phyloP scores from a whole-genome alignment of 768 basidiomycete species.

The Kwoniella sp. region DNA sequence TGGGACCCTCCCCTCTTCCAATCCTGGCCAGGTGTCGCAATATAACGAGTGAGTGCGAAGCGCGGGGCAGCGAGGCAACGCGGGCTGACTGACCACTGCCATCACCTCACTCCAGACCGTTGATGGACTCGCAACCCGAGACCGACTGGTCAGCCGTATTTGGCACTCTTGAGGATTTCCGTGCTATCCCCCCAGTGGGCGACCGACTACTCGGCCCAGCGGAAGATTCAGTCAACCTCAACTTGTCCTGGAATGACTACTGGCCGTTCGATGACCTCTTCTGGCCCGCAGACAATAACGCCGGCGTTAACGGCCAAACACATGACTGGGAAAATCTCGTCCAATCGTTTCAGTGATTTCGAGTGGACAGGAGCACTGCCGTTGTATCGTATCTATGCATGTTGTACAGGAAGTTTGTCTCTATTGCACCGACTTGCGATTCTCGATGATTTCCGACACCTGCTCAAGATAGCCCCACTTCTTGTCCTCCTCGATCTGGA shows the following conservation, averaged over 20 bases:
- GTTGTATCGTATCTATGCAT: not conserved
- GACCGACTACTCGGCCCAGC: conserved; percentile 9
- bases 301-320: not conserved
- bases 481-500: conserved; percentile 16
- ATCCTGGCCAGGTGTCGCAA: not conserved
- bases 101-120: no score
- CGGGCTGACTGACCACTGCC: no score
- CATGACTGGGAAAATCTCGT: conserved; percentile 11
- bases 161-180: not conserved
- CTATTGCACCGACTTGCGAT: not conserved
- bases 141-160: not conserved
- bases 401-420: no score
- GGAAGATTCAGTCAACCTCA: conserved; percentile 4
- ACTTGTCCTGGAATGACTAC: conserved; percentile 15
- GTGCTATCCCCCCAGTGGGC: conserved; percentile 3
- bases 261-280: conserved; percentile 19
- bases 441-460: conserved; percentile 13
- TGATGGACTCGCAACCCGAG: not conserved
- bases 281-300: not conserved
- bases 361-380: no score
- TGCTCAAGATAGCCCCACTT: conserved; percentile 19
- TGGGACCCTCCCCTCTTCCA: not conserved
- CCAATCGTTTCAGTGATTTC: not conserved
- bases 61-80: no score
- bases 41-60: not conserved